Evolutionary conservation across 495 filamentous ascomycete species (phyloP).

Genomic region (Daldinia grandis): DNA sequence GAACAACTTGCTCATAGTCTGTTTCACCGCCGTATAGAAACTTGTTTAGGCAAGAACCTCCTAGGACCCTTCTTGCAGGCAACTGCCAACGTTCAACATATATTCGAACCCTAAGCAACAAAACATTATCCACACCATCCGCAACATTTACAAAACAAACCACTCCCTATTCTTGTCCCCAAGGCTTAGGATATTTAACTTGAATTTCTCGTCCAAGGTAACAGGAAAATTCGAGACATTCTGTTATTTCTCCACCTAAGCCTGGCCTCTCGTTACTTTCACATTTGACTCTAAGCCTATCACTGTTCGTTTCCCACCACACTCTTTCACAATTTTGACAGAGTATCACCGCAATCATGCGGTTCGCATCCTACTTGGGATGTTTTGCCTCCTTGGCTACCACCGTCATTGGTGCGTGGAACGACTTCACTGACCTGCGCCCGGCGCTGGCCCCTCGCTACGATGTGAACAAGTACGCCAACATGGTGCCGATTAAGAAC

Average conservation of each 20-base stretch:
- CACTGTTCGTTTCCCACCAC: background rate
- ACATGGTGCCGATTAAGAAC: constrained; percentile 36
- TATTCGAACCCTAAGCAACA: background rate
- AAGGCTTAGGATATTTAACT: background rate
- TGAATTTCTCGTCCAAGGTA: background rate
- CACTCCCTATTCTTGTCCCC: background rate
- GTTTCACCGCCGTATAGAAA: constrained; percentile 13
- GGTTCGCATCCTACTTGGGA: constrained; percentile 2
- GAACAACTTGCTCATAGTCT: background rate
- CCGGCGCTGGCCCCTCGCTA: constrained; percentile 34
- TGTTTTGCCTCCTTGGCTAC: constrained; percentile 7
- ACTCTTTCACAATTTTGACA: constrained; percentile 1
- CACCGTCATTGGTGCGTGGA: constrained; percentile 15
- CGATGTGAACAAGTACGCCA: constrained; percentile 32
- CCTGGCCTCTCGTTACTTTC: background rate
- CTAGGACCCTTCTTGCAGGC: background rate
- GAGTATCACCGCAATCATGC: constrained; percentile 11
- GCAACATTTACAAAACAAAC: background rate
- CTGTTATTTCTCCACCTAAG: background rate
- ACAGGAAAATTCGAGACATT: background rate
- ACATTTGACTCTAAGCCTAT: background rate
- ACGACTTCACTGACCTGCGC: constrained; percentile 35
- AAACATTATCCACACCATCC: background rate
- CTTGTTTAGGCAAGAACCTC: constrained; percentile 6
- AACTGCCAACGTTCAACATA: background rate